Evolutionary conservation across 208 protist genomes (phyloP).

Genomic region (Leishmania turanica): DNA sequence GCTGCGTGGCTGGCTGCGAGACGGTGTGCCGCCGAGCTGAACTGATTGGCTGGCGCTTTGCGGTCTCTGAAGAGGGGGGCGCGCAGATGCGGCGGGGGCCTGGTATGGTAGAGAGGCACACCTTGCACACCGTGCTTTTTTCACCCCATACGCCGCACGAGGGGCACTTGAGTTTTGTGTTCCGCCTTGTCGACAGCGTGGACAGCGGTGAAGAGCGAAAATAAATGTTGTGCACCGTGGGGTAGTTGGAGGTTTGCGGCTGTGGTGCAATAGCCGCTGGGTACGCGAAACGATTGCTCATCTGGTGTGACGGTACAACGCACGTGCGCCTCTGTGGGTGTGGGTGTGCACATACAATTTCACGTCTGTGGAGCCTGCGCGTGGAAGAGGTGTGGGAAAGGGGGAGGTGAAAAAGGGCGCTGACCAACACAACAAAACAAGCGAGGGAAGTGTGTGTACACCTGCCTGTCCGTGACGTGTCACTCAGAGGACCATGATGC

Average conservation of each 20-base stretch:
- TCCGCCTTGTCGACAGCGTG: not conserved
- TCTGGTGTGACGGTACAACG: not conserved
- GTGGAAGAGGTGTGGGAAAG: not conserved
- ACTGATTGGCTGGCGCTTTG: not conserved
- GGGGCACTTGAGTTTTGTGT: constrained; percentile 31
- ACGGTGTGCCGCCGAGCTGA: not conserved
- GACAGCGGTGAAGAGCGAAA: constrained; percentile 13
- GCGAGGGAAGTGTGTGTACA: not conserved
- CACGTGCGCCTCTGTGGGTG: not conserved
- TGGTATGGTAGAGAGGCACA: constrained; percentile 21
- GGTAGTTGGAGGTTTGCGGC: constrained; percentile 27
- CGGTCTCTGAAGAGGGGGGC: not conserved
- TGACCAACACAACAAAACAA: not conserved
- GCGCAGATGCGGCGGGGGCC: constrained; percentile 15
- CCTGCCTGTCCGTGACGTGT: not conserved
- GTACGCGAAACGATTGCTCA: not conserved
- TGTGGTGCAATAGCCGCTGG: constrained; percentile 18
- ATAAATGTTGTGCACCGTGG: constrained; percentile 26
- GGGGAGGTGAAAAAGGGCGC: not conserved
- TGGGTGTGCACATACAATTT: not conserved
- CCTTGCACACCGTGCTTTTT: constrained; percentile 21
- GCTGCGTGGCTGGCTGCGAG: not conserved
- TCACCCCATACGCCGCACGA: constrained; percentile 30
- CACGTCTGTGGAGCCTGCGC: not conserved
- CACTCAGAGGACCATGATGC: not conserved